These are phyloP conservation scores for Mariannaea elegans DNA, from an alignment of 2,329 filamentous ascomycete genomes.

Conservation along the genomic window DNA sequence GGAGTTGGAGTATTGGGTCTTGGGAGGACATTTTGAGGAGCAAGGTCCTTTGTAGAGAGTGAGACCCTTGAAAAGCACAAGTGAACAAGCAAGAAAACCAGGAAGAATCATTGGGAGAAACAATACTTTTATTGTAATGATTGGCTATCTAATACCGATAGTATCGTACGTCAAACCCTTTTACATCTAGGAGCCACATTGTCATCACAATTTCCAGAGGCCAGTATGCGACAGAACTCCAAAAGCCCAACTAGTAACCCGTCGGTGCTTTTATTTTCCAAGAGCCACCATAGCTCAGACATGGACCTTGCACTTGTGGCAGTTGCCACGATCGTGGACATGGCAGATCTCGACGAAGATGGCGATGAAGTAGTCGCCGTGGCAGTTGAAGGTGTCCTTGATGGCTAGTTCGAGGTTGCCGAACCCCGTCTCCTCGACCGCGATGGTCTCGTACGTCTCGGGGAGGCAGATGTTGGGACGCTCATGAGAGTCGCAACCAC, in stretches of 20 bases:
- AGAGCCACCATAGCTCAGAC: background rate
- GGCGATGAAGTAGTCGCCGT: constrained; percentile 35
- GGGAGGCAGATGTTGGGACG: constrained; percentile 34
- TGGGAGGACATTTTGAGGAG: no score
- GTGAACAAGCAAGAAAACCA: no score
- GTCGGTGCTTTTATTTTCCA: background rate
- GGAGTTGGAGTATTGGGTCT: no score
- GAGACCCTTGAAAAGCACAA: no score
- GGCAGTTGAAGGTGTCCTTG: constrained; percentile 34
- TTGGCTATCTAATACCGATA: constrained; percentile 17
- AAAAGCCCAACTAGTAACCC: background rate
- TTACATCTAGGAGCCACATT: background rate
- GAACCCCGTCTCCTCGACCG: constrained; percentile 31
- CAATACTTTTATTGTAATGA: constrained; percentile 19
- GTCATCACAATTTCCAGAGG: background rate
- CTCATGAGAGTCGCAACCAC: constrained; percentile 16
- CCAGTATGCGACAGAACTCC: background rate
- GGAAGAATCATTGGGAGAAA: background rate
- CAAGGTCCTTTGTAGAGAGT: background rate
- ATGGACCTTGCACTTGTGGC: constrained; percentile 17
- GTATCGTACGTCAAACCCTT: constrained; percentile 11
- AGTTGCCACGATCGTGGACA: constrained; percentile 16
- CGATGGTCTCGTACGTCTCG: constrained; percentile 30
- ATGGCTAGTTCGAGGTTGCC: constrained; percentile 30
- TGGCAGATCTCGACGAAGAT: constrained; percentile 38